phyloP scores from a whole-genome alignment of 345 rosid genomes.

The Melaleuca quinquenervia region DNA sequence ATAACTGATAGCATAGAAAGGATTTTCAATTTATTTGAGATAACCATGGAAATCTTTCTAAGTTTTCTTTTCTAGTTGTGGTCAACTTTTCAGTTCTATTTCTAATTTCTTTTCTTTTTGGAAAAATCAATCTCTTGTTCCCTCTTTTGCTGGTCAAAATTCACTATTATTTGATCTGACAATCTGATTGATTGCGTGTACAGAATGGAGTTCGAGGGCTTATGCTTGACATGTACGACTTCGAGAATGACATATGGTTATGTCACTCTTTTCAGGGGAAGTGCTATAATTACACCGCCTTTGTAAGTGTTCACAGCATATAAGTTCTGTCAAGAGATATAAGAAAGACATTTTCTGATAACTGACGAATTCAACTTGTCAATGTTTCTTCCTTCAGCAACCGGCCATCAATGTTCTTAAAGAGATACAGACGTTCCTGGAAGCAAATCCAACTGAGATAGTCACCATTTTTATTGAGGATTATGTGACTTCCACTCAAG shows the following conservation, averaged over 20 bases:
- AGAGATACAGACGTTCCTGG: conserved; percentile 61
- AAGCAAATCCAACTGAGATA: conserved; percentile 67
- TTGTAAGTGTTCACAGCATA: conserved; percentile 39
- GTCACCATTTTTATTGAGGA: conserved; percentile 92
- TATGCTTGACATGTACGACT: conserved; percentile 92
- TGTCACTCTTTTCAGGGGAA: conserved; percentile 71
- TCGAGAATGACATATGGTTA: conserved; percentile 65
- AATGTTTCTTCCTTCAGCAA: conserved; percentile 33
- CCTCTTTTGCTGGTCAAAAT: background rate
- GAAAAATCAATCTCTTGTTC: background rate
- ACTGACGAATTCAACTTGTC: background rate
- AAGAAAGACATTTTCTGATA: background rate
- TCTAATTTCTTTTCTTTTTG: background rate
- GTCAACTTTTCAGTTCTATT: background rate
- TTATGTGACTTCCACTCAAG: conserved; percentile 65
- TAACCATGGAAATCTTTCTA: background rate
- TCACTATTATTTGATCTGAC: background rate
- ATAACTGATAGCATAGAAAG: background rate
- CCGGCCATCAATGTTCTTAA: conserved; percentile 73
- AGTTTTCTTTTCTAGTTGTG: background rate
- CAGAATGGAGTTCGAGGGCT: conserved; percentile 95
- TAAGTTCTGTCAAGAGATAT: background rate
- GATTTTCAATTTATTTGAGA: background rate
- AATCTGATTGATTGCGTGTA: background rate
- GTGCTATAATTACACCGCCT: conserved; percentile 70